Base-by-base conservation (phyloP, 345 rosid genomes). In the Bruguiera parviflora region DNA sequence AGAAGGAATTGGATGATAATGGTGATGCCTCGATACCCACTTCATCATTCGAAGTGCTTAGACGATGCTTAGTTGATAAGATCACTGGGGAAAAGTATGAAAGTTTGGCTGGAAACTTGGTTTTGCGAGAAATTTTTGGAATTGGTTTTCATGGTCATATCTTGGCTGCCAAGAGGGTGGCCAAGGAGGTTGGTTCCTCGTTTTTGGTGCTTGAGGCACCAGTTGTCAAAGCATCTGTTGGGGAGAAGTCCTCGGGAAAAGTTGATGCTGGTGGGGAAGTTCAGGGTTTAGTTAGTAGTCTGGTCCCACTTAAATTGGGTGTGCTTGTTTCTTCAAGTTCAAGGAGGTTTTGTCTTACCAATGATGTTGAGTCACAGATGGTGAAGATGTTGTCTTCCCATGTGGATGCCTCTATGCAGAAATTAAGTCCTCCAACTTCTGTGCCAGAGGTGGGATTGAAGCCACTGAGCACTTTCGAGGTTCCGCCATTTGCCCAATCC, bases 401-500 rank as follows among this genome's bases (percentile, higher is more conserved):
- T 53, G 59, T 87, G 72, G 78, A 78, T 73, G 78, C 66, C 20
- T 71, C 84, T 29, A 61, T 69, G 32, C 67, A 15, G 55, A 80
- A 74, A 51, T 62, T 73, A 19, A 59, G 27, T 64, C 60, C 76
- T 61, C 39, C 76, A 4, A 63, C 62, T 35, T 74, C 84, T 70
- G 75, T 67, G 73, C 75, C 76, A 46, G 80, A 71, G 43, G 77
- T 69, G 39, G 75, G 64, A 32, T 71, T 74, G 2, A 79, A 63
- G 63, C 76, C 70, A 0, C 67, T 22, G 16, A 66, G 35, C 53
- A 75, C 63, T 72, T 78, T 76, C 64, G 86, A 78, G 81, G 81
- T 81, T 66, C 98, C 98, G 4, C 73, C 93, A 6, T 95, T 95
- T 83, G 98, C 98, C 8, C 87, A 85, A 64, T 79, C 91, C 19